phyloP scores from a whole-genome alignment of 345 rosid species.

The Populus nigra region DNA sequence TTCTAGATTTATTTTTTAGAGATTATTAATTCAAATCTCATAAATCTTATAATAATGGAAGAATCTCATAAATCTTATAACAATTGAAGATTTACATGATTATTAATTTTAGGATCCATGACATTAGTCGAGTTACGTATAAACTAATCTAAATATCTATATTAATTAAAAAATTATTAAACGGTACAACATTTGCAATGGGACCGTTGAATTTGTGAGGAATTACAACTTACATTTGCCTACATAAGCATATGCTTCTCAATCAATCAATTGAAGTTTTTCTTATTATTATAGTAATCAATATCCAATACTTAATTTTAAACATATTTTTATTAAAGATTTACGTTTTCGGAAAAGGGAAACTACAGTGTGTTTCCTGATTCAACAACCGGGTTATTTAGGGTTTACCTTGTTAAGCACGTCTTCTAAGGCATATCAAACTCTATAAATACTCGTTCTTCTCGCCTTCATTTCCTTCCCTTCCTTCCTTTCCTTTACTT shows the following conservation, averaged over 20 bases:
- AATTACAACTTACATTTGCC: background rate
- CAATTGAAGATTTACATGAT: accelerated
- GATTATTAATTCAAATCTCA: no score
- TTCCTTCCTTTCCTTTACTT: background rate
- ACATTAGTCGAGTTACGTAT: accelerated
- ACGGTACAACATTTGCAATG: background rate
- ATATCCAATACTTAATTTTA: background rate
- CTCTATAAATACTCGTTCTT: conserved; percentile 59
- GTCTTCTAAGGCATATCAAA: conserved; percentile 31
- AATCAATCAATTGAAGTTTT: background rate
- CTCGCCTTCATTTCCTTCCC: conserved; percentile 22
- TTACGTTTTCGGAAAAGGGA: background rate
- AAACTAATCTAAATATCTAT: accelerated
- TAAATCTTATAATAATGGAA: no score
- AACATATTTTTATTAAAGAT: background rate
- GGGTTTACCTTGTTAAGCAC: conserved; percentile 60
- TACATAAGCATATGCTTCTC: no score
- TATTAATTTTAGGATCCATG: accelerated
- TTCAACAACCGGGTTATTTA: conserved; percentile 21
- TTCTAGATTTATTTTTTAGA: no score
- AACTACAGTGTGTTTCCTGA: conserved; percentile 23
- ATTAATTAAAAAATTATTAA: no score
- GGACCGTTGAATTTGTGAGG: background rate
- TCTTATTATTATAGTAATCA: background rate
- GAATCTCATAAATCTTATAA: accelerated